Base-by-base conservation (phyloP, 1,284 basidiomycete species). In the Neolentinus lepideus region DNA sequence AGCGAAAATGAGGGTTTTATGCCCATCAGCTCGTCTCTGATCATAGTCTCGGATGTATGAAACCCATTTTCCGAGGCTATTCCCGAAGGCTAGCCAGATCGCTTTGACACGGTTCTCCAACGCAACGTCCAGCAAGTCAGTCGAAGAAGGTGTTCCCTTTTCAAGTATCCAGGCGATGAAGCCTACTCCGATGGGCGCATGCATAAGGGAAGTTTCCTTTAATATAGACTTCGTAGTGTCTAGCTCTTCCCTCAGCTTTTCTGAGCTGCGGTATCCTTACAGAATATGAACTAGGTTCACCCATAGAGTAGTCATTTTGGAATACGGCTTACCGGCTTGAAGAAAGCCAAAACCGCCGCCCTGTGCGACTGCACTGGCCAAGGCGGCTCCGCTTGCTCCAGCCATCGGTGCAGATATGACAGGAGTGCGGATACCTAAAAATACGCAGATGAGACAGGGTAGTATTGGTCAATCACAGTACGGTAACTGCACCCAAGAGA, bases 281-380 rank as follows among this genome's bases (percentile, higher is more conserved):
- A 24, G 53, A 56, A 53, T 54, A 56, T 9, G 47, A 57, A 51
- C 2, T 12, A 21, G 22, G 29, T 9, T n/a, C 21, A 33, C n/a
- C 47, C 24, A 16, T 25, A 22, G 4, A 25, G 47, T n/a, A 3
- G 19, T 43, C 24, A 51, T 4, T 6, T 21, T 46, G 26, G 51
- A 8, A 45, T 38, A 53, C 43, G 50, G 50, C 66, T 38, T 62
- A 81, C 84, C 83, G 69, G 79, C 76, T 47, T 76, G 73, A 2
- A 88, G 61, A 64, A 90, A 89, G 4, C 86, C 89, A 59, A 90
- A 84, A 21, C 84, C 88, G 29, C 88, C 89, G 19, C 71, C 84
- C 1, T 76, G 71, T 31, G 79, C 76, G 38, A 85, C 83, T 56
- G 80, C 72, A 16, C 81, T 82, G 21, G 87, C 87, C 14, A 90